Conservation (phyloP, 352 stramenopile genomes). For the Phytophthora cactorum region DNA sequence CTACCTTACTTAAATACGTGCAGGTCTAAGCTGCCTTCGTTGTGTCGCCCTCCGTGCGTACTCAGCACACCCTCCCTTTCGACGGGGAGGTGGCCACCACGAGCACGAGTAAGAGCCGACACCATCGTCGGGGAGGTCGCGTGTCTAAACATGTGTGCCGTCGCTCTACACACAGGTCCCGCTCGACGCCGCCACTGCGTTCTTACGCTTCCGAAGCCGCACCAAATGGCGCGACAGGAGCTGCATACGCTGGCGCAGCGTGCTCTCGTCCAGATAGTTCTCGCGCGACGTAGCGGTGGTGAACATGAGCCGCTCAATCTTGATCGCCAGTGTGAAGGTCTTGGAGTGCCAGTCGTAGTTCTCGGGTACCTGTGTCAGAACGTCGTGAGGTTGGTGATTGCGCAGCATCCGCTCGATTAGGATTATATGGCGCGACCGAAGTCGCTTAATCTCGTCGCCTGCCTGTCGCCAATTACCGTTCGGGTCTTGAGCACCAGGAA, state of each 20-base stretch:
- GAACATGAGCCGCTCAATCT: conserved; percentile 75
- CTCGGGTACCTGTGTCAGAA: conserved; percentile 64
- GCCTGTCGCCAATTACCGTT: conserved; percentile 32
- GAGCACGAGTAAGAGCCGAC: no score
- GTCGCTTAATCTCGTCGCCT: conserved; percentile 41
- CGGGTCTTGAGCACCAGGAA: conserved; percentile 2
- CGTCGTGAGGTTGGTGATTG: conserved; percentile 59
- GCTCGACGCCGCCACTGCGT: conserved; percentile 39
- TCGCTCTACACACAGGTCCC: conserved; percentile 27
- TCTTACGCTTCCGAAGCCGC: conserved; percentile 66
- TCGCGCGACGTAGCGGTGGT: conserved; percentile 54
- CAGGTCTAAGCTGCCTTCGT: conserved; percentile 27
- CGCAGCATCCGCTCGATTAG: conserved; percentile 66
- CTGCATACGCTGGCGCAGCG: conserved; percentile 57
- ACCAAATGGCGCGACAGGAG: conserved; percentile 61
- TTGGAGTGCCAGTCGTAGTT: conserved; percentile 71
- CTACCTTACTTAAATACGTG: conserved; percentile 40
- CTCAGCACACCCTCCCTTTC: no score
- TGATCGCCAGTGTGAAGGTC: conserved; percentile 61
- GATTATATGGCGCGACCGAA: conserved; percentile 52
- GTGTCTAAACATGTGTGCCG: conserved; percentile 24
- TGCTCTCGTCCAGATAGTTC: conserved; percentile 64
- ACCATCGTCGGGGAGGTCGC: not conserved
- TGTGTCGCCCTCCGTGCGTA: not conserved
- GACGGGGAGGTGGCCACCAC: no score